Evolutionary conservation across 2,329 filamentous ascomycete species (phyloP), one percentile per base, ranked within the genome.

Genomic region (Ceratocystis papillata): DNA sequence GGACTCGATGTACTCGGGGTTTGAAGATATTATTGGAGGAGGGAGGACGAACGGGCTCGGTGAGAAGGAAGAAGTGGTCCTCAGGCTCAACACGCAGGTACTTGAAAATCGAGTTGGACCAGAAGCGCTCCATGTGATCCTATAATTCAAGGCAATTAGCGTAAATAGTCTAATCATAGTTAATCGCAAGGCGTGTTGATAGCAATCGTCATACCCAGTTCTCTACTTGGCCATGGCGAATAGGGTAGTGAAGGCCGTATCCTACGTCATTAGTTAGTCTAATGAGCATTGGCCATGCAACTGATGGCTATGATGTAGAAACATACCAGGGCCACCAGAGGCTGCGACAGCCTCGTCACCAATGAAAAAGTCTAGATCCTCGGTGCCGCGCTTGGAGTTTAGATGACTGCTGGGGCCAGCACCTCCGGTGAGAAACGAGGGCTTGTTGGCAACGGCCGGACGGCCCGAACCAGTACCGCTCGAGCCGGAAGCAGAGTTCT

Each of bases 41-140:
- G 87, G 57, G 41, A 65, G 71, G 86, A 75, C 83, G 22, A 60
- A 96, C 92, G 68, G 94, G 94, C 76, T 99, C 94, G 69, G 94
- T 99, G 68, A 99, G 86, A 69, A 99, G 86, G 77, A 99, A 99
- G 80, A 96, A 92, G 77, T 99, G 94, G 75, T 99, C 94, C 79
- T 99, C 94, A 37, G 94, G 94, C 78, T 99, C 94, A 71, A 99
- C 94, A 72, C 94, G 86, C 64, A 99, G 83, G 75, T 99, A 99
- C 77, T 99, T 99, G 85, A 99, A 99, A 79, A 99, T 99, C 69
- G 94, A 99, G 80, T 97, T 97, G 71, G 95, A 97, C 94, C 94
- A 99, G 80, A 97, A 99, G 69, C 94, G 87, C 77, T 99, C 94
- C 94, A 99, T 99, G 73, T 96, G 90, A 78, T 99, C 94, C 89